Conservation (phyloP, 768 basidiomycete species). For the Butyriboletus loyo region DNA sequence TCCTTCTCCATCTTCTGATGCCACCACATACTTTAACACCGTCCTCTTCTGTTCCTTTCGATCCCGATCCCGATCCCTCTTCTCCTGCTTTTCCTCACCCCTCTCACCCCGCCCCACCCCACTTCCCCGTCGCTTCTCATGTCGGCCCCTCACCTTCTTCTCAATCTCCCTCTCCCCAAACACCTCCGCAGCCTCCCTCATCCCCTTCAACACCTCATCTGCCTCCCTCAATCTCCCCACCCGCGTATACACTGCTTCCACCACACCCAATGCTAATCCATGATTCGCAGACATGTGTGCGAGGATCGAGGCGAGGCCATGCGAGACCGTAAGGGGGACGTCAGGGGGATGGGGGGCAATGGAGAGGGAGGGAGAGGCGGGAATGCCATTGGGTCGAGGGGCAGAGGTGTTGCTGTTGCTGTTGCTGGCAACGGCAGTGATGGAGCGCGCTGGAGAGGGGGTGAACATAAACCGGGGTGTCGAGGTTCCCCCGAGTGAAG, state of each 20-base stretch:
- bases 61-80: neutral
- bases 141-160: neutral
- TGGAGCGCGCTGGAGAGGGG: constrained; percentile 7
- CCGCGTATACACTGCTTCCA: constrained; percentile 36
- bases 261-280: constrained; percentile 40
- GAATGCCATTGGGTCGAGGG: too few species aligned
- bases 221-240: constrained; percentile 36
- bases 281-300: constrained; percentile 44
- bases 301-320: constrained; percentile 34
- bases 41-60: neutral
- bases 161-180: constrained; percentile 19
- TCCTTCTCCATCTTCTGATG: constrained; percentile 10
- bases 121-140: too few species aligned
- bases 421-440: neutral
- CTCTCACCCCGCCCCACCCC: neutral
- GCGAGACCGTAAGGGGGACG: constrained; percentile 9
- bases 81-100: neutral
- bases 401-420: neutral
- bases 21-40: constrained; percentile 10
- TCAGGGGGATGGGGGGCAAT: constrained; percentile 13
- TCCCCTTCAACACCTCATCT: constrained; percentile 37
- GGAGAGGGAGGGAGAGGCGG: neutral
- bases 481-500: neutral
- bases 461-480: neutral
- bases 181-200: constrained; percentile 37